Percentiles rank a stretch among this genome's conserved stretches.
These are phyloP conservation scores for Rhizoclosmatium sp. DNA, from an alignment of 192 early-diverging fungal genomes.

Conservation along the genomic window DNA sequence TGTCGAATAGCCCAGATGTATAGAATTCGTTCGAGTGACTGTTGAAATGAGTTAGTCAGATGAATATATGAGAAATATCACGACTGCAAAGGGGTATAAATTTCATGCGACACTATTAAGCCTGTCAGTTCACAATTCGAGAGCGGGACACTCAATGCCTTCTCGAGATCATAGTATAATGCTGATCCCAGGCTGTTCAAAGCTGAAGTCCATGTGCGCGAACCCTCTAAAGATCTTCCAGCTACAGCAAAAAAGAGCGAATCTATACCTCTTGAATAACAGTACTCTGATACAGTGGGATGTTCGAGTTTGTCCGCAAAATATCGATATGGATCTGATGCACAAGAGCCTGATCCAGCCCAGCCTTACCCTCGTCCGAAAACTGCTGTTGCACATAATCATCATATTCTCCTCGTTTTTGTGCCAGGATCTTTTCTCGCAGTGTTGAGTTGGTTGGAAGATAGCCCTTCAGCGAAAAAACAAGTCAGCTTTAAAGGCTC, in stretches of 20 bases:
- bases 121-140: no score
- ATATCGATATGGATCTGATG: constrained; percentile 98
- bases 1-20: constrained; percentile 98
- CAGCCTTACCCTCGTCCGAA: constrained; percentile 72
- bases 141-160: no score
- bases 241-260: background rate
- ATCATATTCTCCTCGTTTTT: constrained; percentile 93
- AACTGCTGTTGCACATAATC: constrained; percentile 88
- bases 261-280: constrained; percentile 78
- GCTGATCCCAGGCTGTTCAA: no score
- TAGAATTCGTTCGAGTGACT: constrained; percentile 89
- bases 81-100: background rate
- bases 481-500: constrained; percentile 2
- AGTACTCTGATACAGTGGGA: constrained; percentile 81
- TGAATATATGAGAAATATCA: background rate
- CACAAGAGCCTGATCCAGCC: constrained; percentile 83
- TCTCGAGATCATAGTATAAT: no score
- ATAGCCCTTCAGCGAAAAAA: constrained; percentile 68
- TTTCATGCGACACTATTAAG: no score
- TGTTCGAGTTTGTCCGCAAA: constrained; percentile 86
- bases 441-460: constrained; percentile 89
- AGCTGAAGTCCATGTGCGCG: no score
- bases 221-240: no score
- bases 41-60: constrained; percentile 7
- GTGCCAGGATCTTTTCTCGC: constrained; percentile 77